These are phyloP conservation scores for Nephelium lappaceum DNA, from an alignment of 345 rosid genomes.

Conservation along the genomic window DNA sequence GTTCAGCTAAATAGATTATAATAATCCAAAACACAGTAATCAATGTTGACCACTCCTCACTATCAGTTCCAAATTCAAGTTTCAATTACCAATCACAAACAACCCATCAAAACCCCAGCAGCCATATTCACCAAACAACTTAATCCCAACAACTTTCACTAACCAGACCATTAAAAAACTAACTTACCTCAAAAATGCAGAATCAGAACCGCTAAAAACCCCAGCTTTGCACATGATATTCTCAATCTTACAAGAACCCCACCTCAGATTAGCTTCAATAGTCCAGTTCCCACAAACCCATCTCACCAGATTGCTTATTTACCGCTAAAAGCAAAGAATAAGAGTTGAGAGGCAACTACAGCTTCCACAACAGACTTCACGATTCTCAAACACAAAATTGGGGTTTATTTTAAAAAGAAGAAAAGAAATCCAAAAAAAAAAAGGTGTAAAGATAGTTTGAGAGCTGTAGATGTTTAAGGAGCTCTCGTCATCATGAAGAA, in stretches of 20 bases:
- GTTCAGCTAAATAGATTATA: neutral
- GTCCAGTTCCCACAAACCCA: slow-evolving; percentile 14
- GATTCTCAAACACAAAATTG: no score
- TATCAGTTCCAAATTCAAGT: neutral
- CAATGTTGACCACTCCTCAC: neutral
- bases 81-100: slow-evolving; percentile 3
- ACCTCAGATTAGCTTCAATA: slow-evolving; percentile 16
- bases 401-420: no score
- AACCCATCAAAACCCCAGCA: neutral
- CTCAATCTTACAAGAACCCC: slow-evolving; percentile 23
- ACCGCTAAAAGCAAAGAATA: neutral
- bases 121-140: slow-evolving; percentile 12
- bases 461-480: neutral
- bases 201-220: slow-evolving; percentile 10
- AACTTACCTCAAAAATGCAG: slow-evolving; percentile 15
- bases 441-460: neutral
- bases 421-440: neutral
- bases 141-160: slow-evolving; percentile 10
- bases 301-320: slow-evolving; percentile 10
- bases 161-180: slow-evolving; percentile 13
- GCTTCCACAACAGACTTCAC: no score
- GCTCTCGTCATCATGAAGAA: neutral
- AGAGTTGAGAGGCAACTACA: no score
- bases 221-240: neutral
- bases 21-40: neutral